Base-by-base conservation (phyloP, 768 basidiomycete genomes). In the Xerocomus potaroensis region DNA sequence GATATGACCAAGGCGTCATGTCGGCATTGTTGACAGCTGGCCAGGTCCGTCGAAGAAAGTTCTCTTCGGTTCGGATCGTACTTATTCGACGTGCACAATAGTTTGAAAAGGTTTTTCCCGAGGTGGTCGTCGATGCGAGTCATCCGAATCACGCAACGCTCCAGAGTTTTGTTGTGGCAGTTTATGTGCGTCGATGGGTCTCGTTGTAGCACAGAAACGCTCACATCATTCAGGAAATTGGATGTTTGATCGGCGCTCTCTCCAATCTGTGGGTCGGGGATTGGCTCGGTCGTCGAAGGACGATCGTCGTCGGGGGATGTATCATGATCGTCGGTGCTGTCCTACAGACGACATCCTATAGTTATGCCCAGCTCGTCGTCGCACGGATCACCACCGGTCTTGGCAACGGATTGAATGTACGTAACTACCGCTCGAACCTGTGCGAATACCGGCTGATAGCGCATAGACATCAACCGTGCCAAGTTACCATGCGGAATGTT, bases 1-100 rank as follows among this genome's bases (percentile, higher is more conserved):
- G 79, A 22, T 84, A 83, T 63, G 83, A 84, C 55, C 83, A 84
- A 58, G 82, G 81, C 34, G 83, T 83, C 26, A 81, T 84, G 81
- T 77, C 76, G n/a, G 79, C 81, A 15, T 66, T 83, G 18, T 63
- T 84, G 40, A 81, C 76, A 4, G 75, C 83, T 0, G 66, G 67
- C 37, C 74, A 78, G 67, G 77, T 78, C 46, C 18, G 44, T 19
- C 29, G 30, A 26, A n/a, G 9, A 24, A 5, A 4, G 10, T 43
- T 43, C 31, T 37, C 30, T 19, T 14, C 36, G n/a, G n/a, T 34
- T 32, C 15, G 11, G 8, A 3, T 19, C 41, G 43, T 26, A 27
- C n/a, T 27, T 10, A 27, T 27, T 24, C 54, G 40, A 62, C 34
- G 11, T 18, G 0, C 14, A n/a, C 16, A 21, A 8, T 23, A 80